Evolutionary conservation across 345 rosid genomes (phyloP).

Genomic region (Eucalyptus melliodora): DNA sequence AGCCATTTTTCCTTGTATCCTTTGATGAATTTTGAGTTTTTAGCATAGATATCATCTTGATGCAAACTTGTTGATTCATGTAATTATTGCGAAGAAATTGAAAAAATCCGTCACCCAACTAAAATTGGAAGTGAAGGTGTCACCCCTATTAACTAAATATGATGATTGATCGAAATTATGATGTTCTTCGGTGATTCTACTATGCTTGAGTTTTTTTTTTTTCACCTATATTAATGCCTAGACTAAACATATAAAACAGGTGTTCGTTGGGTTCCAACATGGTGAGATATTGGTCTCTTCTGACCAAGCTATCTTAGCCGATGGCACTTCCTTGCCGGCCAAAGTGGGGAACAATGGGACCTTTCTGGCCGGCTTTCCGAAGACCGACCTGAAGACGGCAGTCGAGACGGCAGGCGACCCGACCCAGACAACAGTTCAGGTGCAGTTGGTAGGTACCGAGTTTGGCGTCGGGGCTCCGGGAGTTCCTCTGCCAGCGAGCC

Average conservation of each 20-base stretch:
- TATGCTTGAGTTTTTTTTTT: neutral
- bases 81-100: neutral
- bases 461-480: constrained; percentile 6
- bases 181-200: neutral
- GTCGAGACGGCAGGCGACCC: constrained; percentile 40
- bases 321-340: constrained; percentile 23
- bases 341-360: constrained; percentile 31
- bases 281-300: constrained; percentile 26
- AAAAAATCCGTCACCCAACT: neutral
- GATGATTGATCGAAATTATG: neutral
- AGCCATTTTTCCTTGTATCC: neutral
- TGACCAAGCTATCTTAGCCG: constrained; percentile 11
- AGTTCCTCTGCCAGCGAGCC: constrained; percentile 22
- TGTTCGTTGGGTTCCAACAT: constrained; percentile 25
- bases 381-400: constrained; percentile 28
- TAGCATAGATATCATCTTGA: neutral
- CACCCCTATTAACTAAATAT: neutral
- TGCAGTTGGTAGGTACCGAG: constrained; percentile 28
- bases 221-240: neutral
- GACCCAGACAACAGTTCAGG: constrained; percentile 3
- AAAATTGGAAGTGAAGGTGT: neutral
- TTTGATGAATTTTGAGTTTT: neutral
- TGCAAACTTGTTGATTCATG: neutral
- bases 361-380: constrained; percentile 19
- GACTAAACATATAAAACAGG: neutral